Base-by-base conservation (phyloP, 108 stramenopile species). In the Epithemia pelagica region DNA sequence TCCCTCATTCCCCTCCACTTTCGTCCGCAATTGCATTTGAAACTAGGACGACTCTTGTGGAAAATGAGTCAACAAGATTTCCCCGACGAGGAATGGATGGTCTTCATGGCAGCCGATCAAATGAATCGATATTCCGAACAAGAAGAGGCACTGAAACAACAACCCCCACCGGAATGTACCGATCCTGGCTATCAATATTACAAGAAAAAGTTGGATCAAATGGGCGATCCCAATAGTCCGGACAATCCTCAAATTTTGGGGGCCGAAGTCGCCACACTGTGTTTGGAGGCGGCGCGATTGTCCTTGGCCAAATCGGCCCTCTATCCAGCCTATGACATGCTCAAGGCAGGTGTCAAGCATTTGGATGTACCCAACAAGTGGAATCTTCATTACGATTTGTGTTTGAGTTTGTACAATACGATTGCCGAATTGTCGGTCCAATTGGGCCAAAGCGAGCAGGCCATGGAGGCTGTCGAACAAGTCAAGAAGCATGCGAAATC, bases 61-160 rank as follows among this genome's bases (percentile, higher is more conserved):
- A 24, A 67, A 26, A 60, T 68, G 53, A 24, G 61, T 31, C n/a
- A 33, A n/a, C 32, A 28, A 29, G 15, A 59, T 2, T 46, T 10
- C 15, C 67, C 58, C 2, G 72, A 62, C 3, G 57, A 69, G 27
- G 59, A 66, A 54, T 77, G 76, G 76, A 73, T 71, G 65, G 20
- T 73, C 0, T 81, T 76, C 61, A 37, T 81, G 69, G 69, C 73
- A 5, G 76, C 76, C 2, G 65, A 77, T 60, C 73, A 72, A 46
- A 70, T 68, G 46, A 72, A 59, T 46, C 52, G 67, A 25, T 30
- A 58, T 51, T 29, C 64, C 54, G 61, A 59, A 66, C 30, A 32
- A 21, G 66, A 66, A 29, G 71, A 59, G n/a, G 66, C 54, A 30
- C 53, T 29, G 37, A 57, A 33, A 31, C 7, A 32, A 27, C 7